Base-by-base conservation (phyloP, 805 yeast genomes). In the Candida piceae region DNA sequence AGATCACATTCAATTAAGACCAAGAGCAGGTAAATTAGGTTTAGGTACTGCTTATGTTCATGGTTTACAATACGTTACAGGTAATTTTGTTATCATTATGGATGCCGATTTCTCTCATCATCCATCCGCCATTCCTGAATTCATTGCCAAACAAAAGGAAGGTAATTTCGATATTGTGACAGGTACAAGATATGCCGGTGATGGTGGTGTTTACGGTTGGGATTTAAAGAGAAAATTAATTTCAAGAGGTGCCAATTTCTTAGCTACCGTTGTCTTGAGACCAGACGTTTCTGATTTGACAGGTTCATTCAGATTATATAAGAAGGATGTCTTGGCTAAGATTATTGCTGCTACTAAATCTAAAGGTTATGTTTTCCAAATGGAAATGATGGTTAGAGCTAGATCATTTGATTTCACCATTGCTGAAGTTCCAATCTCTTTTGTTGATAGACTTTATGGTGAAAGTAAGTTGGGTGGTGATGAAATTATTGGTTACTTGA, bases 371-470 rank as follows among this genome's bases (percentile, higher is more conserved):
- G 90, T 83, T 29, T 82, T 82, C 75, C 90, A 82, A 64, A 82
- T 82, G 90, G 90, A 82, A 63, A 81, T 82, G 88, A 80, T 82
- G 76, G 90, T 82, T 17, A 74, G 90, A 48, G 90, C 90, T 28
- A 72, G 84, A 55, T 67, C 80, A n/a, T 63, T 79, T 57, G 81
- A 80, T n/a, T 79, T 72, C 63, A 68, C 75, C 13, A 80, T 82
- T 48, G 89, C 83, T 21, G 90, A 82, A 58, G 88, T 81, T 22
- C 89, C 89, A 33, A 82, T 82, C 49, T 72, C 78, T 43, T 82
- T 83, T 52, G 90, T 82, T 28, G 90, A 82, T 62, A 72, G 90
- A 59, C 67, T 82, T 42, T 82, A 82, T 50, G 90, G 90, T 32
- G 89, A 82, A 60, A 70, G 80, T 46, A 82, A 82, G 58, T 74